Base-by-base conservation (phyloP, 2,329 filamentous ascomycete genomes). In the Colletotrichum scovillei region DNA sequence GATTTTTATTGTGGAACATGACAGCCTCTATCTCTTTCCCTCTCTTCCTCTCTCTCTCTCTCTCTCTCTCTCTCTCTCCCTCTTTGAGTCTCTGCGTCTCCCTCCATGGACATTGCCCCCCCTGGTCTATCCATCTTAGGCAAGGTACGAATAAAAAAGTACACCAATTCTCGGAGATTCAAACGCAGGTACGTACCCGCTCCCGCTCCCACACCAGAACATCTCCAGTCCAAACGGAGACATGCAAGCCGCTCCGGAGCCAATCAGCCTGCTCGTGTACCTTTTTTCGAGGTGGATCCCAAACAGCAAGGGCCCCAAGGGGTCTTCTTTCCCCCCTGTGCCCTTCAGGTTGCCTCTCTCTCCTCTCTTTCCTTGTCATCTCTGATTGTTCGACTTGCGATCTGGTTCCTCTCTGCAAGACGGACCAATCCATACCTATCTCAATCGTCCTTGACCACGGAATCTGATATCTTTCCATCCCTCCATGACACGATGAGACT, bases 211-310 rank as follows among this genome's bases (percentile, higher is more conserved):
- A 52, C 26, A 52, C 42, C 60, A 12, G 49, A 12, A 56, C 64
- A 42, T 42, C 26, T 55, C 63, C 63, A 55, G n/a, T 19, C 46
- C 49, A 57, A 16, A 60, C 57, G 53, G 49, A 38, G 38, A 49
- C 16, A 19, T 42, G 60, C 53, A 59, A 59, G 53, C 42, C 52
- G 42, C 62, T 14, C n/a, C 62, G 55, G 28, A 32, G 42, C 64
- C 70, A 73, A 73, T 73, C 16, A 64, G 28, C 59, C n/a, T n/a
- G 19, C 32, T 30, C 46, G 52, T 35, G 70, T 73, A 70, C 70
- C 70, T 70, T 49, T 70, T 55, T 42, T 24, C 6, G 2, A 19
- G 5, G 65, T 59, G 69, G 69, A 59, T 42, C n/a, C 59, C 65
- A 32, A 8, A 30, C 46, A 53, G 52, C 52, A 28, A 55, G 52